These are phyloP conservation scores for Graphium sp. DNA, from an alignment of 2,329 filamentous ascomycete genomes.

Conservation along the genomic window DNA sequence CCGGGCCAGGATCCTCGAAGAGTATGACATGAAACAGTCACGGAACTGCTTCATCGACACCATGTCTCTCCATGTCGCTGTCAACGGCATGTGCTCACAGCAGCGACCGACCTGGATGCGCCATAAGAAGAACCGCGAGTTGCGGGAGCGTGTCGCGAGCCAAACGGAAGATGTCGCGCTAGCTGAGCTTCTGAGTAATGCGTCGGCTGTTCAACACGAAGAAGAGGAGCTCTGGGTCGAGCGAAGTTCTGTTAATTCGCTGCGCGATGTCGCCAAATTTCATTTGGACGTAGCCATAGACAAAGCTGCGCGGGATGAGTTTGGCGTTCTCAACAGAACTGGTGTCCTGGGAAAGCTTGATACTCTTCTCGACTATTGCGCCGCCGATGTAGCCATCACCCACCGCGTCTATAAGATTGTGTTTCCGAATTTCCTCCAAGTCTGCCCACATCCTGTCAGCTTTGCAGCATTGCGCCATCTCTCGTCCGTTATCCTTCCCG, in stretches of 20 bases:
- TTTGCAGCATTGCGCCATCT: constrained; percentile 87
- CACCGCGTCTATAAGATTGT: constrained; percentile 90
- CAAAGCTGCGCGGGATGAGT: constrained; percentile 73
- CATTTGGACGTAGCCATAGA: constrained; percentile 86
- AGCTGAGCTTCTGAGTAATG: constrained; percentile 50
- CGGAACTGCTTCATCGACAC: constrained; percentile 85
- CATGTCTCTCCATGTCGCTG: constrained; percentile 94
- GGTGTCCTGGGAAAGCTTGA: constrained; percentile 59
- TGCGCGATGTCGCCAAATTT: constrained; percentile 91
- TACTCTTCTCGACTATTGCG: constrained; percentile 82
- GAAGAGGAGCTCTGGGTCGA: constrained; percentile 95
- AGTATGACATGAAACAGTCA: constrained; percentile 72
- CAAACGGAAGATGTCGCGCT: constrained; percentile 58
- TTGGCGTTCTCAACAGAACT: constrained; percentile 61
- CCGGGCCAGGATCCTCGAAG: constrained; percentile 70
- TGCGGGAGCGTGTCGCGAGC: constrained; percentile 62
- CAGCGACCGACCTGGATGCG: constrained; percentile 97
- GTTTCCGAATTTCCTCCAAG: constrained; percentile 74
- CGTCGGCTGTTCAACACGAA: constrained; percentile 54
- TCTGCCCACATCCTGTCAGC: constrained; percentile 91
- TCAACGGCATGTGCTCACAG: constrained; percentile 96
- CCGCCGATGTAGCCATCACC: constrained; percentile 82
- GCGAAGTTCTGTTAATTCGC: constrained; percentile 83
- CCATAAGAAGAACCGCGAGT: constrained; percentile 76
- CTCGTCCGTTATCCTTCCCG: constrained; percentile 82